Evolutionary conservation across 208 protist genomes (phyloP).

Genomic region (Leishmania aethiopica): DNA sequence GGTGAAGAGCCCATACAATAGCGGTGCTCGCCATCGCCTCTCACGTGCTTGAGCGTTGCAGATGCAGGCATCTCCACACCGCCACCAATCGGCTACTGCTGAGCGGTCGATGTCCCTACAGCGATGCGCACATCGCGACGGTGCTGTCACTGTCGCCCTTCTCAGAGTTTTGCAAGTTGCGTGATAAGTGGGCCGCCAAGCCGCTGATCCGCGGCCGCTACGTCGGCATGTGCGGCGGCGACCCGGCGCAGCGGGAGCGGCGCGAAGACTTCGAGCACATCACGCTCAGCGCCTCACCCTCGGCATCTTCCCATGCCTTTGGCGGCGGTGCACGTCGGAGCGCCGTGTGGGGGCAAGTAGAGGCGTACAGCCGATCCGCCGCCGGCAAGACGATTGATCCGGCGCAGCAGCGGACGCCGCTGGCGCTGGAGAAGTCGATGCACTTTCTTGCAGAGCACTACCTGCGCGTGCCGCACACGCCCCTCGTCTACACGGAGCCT

Average conservation of each 20-base stretch:
- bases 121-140: conserved; percentile 38
- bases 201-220: conserved; percentile 51
- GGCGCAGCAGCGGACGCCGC: conserved; percentile 50
- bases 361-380: conserved; percentile 72
- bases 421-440: conserved; percentile 84
- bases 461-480: conserved; percentile 68
- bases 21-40: background rate
- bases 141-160: conserved; percentile 58
- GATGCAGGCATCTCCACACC: background rate
- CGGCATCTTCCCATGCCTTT: conserved; percentile 1
- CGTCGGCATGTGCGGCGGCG: conserved; percentile 58
- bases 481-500: conserved; percentile 56
- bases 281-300: conserved; percentile 2
- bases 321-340: background rate
- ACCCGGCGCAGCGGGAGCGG: conserved; percentile 42
- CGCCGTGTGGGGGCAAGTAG: conserved; percentile 37
- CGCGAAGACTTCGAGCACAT: conserved; percentile 52
- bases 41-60: background rate
- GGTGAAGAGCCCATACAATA: background rate
- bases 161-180: conserved; percentile 42
- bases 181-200: conserved; percentile 32
- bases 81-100: background rate
- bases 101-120: conserved; percentile 15
- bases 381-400: conserved; percentile 66
- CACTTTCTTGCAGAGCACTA: conserved; percentile 88